These are phyloP conservation scores for Mycena olivaceomarginata DNA, from an alignment of 768 basidiomycete species.

Conservation along the genomic window DNA sequence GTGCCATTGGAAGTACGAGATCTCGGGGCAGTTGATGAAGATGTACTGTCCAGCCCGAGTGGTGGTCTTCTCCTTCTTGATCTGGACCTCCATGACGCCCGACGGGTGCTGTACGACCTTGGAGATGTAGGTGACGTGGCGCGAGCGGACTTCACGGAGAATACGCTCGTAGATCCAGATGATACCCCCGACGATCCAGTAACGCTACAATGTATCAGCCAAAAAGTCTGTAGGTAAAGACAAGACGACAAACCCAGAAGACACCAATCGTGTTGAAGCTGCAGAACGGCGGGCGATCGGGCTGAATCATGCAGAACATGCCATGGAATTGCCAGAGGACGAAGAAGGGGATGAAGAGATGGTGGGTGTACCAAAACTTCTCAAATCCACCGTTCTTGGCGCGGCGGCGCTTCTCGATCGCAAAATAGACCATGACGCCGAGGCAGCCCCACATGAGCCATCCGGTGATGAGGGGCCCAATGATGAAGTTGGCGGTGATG, in stretches of 20 bases:
- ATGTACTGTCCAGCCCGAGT: conserved; percentile 95
- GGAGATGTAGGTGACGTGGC: conserved; percentile 94
- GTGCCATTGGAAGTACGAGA: conserved; percentile 98
- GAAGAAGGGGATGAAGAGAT: conserved; percentile 96
- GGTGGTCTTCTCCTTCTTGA: conserved; percentile 96
- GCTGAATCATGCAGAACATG: conserved; percentile 98
- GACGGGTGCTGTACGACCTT: conserved; percentile 98
- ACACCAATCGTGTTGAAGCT: conserved; percentile 91
- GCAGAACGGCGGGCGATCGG: conserved; percentile 92
- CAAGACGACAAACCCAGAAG: conserved; percentile 86
- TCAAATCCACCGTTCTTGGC: conserved; percentile 80
- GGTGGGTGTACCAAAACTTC: conserved; percentile 92
- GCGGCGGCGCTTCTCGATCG: conserved; percentile 87
- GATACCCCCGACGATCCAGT: conserved; percentile 92
- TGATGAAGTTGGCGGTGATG: conserved; percentile 86
- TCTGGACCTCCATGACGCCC: conserved; percentile 95
- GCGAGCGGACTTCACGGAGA: conserved; percentile 93
- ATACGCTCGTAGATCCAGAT: conserved; percentile 94
- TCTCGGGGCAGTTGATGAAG: conserved; percentile 92
- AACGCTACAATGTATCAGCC: conserved; percentile 71
- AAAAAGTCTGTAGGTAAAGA: conserved; percentile 19
- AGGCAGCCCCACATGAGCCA: conserved; percentile 91
- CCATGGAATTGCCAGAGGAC: conserved; percentile 96
- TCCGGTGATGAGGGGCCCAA: conserved; percentile 89
- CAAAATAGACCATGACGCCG: conserved; percentile 89